phyloP scores from a whole-genome alignment of 805 yeast genomes.

The Cyberlindnera mrakii region DNA sequence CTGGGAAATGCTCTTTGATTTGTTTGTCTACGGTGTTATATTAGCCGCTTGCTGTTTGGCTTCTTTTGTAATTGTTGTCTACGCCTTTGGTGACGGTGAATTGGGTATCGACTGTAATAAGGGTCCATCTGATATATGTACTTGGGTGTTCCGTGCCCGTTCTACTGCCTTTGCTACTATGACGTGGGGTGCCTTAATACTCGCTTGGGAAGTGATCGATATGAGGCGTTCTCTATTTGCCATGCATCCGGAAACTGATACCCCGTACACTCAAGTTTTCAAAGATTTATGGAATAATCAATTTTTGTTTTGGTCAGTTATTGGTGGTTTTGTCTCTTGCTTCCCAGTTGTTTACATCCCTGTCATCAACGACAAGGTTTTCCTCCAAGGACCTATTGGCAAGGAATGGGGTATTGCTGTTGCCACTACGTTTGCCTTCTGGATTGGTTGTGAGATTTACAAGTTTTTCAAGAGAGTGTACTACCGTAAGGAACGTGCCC shows the following conservation, averaged over 20 bases:
- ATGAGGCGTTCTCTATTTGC: slow-evolving; percentile 62
- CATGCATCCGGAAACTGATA: slow-evolving; percentile 57
- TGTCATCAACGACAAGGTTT: slow-evolving; percentile 73
- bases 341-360: slow-evolving; percentile 86
- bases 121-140: slow-evolving; percentile 40
- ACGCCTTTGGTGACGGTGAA: slow-evolving; percentile 58
- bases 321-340: slow-evolving; percentile 61
- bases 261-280: slow-evolving; percentile 54
- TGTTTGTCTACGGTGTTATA: slow-evolving; percentile 65
- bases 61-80: slow-evolving; percentile 60
- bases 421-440: slow-evolving; percentile 51
- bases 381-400: slow-evolving; percentile 63
- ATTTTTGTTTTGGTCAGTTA: slow-evolving; percentile 75
- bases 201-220: slow-evolving; percentile 84
- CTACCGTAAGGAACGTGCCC: slow-evolving; percentile 32
- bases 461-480: slow-evolving; percentile 60
- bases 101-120: slow-evolving; percentile 64
- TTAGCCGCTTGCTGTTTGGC: slow-evolving; percentile 68
- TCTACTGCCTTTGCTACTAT: slow-evolving; percentile 72
- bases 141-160: slow-evolving; percentile 65
- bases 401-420: slow-evolving; percentile 79
- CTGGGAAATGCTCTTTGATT: slow-evolving; percentile 60
- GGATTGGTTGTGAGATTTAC: slow-evolving; percentile 59
- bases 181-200: slow-evolving; percentile 80
- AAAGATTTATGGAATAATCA: slow-evolving; percentile 67